Percentiles rank a stretch among this genome's conserved stretches.
Conservation (phyloP, 2,329 filamentous ascomycete species). For the Monosporascus sp. region DNA sequence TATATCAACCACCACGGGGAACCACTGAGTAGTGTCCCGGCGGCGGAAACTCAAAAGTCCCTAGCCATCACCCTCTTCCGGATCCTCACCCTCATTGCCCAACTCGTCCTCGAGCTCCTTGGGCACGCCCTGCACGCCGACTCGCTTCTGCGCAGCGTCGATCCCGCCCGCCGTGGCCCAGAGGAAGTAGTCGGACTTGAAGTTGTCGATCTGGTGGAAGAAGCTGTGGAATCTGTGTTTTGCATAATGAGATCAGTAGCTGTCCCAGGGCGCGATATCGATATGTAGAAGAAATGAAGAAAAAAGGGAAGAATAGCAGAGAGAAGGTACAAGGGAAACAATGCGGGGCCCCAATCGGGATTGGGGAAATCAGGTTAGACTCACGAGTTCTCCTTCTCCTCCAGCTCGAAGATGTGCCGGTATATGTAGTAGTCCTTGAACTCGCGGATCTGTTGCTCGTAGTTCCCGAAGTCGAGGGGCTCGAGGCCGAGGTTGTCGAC, state of each 20-base stretch:
- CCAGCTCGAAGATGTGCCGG: constrained; percentile 81
- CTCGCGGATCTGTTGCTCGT: constrained; percentile 71
- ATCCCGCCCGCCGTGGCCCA: constrained; percentile 70
- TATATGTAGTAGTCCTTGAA: constrained; percentile 96
- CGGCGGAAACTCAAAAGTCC: no score
- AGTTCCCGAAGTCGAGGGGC: constrained; percentile 73
- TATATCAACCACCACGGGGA: background rate
- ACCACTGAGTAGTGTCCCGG: background rate
- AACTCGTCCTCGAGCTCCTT: constrained; percentile 38
- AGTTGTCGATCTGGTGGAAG: constrained; percentile 75
- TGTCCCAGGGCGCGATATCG: no score
- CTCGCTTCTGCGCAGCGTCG: constrained; percentile 49
- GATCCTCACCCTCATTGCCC: constrained; percentile 49
- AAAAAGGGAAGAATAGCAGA: no score
- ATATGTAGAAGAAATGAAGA: no score
- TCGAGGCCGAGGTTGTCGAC: constrained; percentile 58
- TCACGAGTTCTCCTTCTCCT: constrained; percentile 82
- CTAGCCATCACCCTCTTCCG: constrained; percentile 33
- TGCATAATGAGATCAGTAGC: constrained; percentile 1
- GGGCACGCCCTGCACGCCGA: constrained; percentile 36
- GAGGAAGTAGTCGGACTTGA: constrained; percentile 65
- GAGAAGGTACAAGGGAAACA: no score
- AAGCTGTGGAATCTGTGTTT: constrained; percentile 64
- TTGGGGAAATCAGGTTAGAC: constrained; percentile 30
- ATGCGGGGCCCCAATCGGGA: constrained; percentile 5